These are phyloP conservation scores for Entonaema liquescens DNA, from an alignment of 495 filamentous ascomycete genomes.

Conservation along the genomic window DNA sequence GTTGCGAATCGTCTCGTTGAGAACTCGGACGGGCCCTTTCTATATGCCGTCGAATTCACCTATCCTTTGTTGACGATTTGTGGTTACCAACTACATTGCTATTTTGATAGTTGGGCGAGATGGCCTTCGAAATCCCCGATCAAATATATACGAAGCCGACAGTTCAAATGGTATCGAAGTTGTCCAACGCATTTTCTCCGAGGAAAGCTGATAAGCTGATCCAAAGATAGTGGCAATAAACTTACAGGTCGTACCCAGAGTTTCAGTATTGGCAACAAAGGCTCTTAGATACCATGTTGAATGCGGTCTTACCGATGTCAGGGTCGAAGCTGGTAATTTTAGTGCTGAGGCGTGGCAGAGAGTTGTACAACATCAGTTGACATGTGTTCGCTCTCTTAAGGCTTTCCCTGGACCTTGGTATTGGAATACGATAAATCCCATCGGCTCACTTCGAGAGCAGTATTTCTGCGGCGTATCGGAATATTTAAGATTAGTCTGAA, in stretches of 20 bases:
- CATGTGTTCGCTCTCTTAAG: slow-evolving; percentile 29
- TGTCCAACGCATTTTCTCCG: slow-evolving; percentile 10
- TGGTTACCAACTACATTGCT: slow-evolving; percentile 2
- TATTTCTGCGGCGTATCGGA: slow-evolving; percentile 11
- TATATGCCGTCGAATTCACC: not conserved
- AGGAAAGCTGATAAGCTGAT: slow-evolving; percentile 15
- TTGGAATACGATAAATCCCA: slow-evolving; percentile 8
- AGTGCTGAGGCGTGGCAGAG: slow-evolving; percentile 20
- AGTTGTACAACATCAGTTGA: slow-evolving; percentile 28
- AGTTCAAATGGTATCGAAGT: slow-evolving; percentile 2
- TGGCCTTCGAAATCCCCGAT: not conserved
- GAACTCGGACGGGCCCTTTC: not conserved
- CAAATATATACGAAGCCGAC: not conserved
- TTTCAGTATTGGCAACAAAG: not conserved
- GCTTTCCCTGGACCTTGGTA: not conserved
- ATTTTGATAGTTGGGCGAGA: not conserved
- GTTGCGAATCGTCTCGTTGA: not conserved
- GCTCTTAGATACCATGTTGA: not conserved
- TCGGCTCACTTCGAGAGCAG: not conserved
- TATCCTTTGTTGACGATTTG: not conserved
- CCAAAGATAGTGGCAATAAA: slow-evolving; percentile 7
- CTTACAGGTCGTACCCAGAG: slow-evolving; percentile 15
- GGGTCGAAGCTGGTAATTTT: slow-evolving; percentile 16
- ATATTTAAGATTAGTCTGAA: slow-evolving; percentile 2
- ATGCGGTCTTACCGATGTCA: slow-evolving; percentile 14